phyloP scores from a whole-genome alignment of 805 yeast species.

The Yarrowia osloensis region DNA sequence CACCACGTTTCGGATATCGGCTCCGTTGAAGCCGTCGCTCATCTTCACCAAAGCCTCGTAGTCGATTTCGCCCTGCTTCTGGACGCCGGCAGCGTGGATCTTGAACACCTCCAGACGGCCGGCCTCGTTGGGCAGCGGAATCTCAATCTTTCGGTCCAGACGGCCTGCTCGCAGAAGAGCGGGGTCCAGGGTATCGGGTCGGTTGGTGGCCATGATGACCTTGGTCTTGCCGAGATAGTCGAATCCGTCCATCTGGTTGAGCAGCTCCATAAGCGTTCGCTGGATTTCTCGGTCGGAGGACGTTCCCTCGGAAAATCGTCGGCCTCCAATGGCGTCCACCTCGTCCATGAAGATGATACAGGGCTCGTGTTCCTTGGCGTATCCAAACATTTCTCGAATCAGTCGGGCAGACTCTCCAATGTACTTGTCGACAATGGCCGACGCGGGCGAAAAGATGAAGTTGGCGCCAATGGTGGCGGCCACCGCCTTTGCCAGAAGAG shows the following conservation, averaged over 20 bases:
- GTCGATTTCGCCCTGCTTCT: slow-evolving; percentile 93
- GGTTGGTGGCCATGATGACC: slow-evolving; percentile 98
- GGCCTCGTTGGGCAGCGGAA: slow-evolving; percentile 91
- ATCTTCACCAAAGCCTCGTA: slow-evolving; percentile 96
- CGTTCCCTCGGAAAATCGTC: slow-evolving; percentile 96
- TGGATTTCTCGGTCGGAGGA: slow-evolving; percentile 98
- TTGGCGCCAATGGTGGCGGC: slow-evolving; percentile 99
- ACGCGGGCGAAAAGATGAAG: slow-evolving; percentile 96
- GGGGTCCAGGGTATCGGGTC: slow-evolving; percentile 98
- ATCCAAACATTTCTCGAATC: slow-evolving; percentile 96
- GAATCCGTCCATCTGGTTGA: slow-evolving; percentile 98
- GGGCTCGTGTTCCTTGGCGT: slow-evolving; percentile 97
- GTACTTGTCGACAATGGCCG: slow-evolving; percentile 96
- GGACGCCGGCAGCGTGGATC: slow-evolving; percentile 82
- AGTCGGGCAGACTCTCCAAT: slow-evolving; percentile 97
- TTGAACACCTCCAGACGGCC: slow-evolving; percentile 93
- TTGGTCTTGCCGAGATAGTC: slow-evolving; percentile 95
- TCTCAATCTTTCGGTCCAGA: slow-evolving; percentile 93
- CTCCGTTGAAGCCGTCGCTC: slow-evolving; percentile 99
- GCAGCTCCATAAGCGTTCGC: slow-evolving; percentile 93
- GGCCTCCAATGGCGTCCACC: slow-evolving; percentile 98
- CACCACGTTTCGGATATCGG: slow-evolving; percentile 92
- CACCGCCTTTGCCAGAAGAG: slow-evolving; percentile 93
- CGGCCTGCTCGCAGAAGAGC: slow-evolving; percentile 97
- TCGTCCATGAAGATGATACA: slow-evolving; percentile 99